Base-by-base conservation (phyloP, 371 early-diverging fungal species). In the Rhizopus sp. region DNA sequence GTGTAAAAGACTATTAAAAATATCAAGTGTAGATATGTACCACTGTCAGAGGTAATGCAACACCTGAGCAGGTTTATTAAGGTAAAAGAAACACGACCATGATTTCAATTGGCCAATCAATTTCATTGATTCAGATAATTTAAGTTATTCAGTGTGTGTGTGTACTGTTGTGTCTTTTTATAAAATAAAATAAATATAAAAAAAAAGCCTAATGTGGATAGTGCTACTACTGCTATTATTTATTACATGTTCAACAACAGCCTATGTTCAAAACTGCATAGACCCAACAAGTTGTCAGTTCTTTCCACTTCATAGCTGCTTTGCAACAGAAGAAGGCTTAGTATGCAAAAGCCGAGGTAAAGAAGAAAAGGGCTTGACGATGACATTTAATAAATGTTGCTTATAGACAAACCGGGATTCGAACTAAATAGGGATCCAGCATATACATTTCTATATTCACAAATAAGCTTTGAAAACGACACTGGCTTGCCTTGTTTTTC, bases 291-390 rank as follows among this genome's bases (percentile, higher is more conserved):
- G 75, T 46, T 78, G 78, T 59, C 75, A 68, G 13, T 64, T 75
- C 32, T 78, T 73, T 45, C 78, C 78, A 33, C 44, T 73, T 6
- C 72, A 78, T 37, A 61, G 66, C 16, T 78, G 78, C 53, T 78
- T 69, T 61, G 78, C 78, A 7, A 71, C 73, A 39, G 62, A 69
- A 1, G 53, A 49, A 40, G 78, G 78, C 1, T 61, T 78, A 23
- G 55, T 73, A n/a, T 78, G 78, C 34, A 57, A 65, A 53, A 71
- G 63, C 42, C 61, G 66, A 63, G 63, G 77, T 77, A 73, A 57
- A 50, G n/a, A 48, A 37, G 49, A 51, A 38, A 17, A 29, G 31
- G 15, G 8, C 31, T 2, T 7, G 46, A 10, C 23, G 29, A 44
- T 5, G 35, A 15, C 10, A 1, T 34, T 15, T 57, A n/a, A 32